Evolutionary conservation across 1,284 basidiomycete genomes (phyloP).

Genomic region (Heliocybe sulcata): DNA sequence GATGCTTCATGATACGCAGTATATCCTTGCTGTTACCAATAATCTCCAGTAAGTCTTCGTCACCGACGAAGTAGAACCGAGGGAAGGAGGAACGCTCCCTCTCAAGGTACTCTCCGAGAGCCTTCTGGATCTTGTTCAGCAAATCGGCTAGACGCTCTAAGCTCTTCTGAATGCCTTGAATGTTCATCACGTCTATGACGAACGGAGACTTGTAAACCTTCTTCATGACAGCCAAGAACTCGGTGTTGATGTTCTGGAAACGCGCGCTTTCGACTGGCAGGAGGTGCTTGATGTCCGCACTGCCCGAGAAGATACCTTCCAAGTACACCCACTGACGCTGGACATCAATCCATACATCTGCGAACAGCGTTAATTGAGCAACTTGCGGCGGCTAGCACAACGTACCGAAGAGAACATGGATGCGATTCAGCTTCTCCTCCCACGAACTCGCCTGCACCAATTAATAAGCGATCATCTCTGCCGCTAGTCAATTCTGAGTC

Average conservation of each 20-base stretch:
- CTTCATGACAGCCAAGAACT: constrained; percentile 98
- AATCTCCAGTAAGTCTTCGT: constrained; percentile 97
- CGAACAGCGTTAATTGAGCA: background rate
- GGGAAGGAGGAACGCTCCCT: constrained; percentile 97
- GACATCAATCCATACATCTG: constrained; percentile 98
- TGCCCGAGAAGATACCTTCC: constrained; percentile 99
- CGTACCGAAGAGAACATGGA: constrained; percentile 91
- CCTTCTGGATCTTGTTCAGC: constrained; percentile 98
- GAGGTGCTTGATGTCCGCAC: constrained; percentile 97
- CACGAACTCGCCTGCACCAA: constrained; percentile 67
- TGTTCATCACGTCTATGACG: constrained; percentile 95
- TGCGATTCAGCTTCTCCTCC: constrained; percentile 93
- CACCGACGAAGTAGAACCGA: constrained; percentile 99
- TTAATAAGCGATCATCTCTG: constrained; percentile 8
- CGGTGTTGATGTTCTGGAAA: constrained; percentile 98
- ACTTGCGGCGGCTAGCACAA: constrained; percentile 1
- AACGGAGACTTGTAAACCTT: constrained; percentile 99
- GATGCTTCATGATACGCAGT: constrained; percentile 93
- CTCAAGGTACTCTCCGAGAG: constrained; percentile 97
- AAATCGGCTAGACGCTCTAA: constrained; percentile 95
- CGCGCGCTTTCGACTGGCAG: constrained; percentile 95
- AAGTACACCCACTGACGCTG: constrained; percentile 99
- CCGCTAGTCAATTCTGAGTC: constrained; percentile 6
- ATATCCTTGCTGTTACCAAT: constrained; percentile 99
- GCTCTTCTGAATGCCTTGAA: constrained; percentile 93